These are phyloP conservation scores for Margaritispora aquatica DNA, from an alignment of 495 filamentous ascomycete genomes.

Conservation along the genomic window DNA sequence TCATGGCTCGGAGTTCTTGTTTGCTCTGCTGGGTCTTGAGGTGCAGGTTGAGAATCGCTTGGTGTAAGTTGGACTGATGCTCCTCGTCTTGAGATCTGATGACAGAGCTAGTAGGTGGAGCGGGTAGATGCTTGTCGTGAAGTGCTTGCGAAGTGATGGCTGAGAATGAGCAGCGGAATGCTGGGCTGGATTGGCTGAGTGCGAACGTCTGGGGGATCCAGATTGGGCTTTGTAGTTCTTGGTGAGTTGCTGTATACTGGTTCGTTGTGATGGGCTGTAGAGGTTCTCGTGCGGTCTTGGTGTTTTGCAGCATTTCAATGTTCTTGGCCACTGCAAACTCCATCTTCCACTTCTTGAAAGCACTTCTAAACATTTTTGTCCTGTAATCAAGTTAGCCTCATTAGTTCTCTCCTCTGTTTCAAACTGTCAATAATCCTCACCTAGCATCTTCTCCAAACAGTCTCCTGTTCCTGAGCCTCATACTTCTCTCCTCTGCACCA, in stretches of 20 bases:
- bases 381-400: not conserved
- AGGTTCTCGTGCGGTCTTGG: not conserved
- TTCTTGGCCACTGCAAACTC: not conserved
- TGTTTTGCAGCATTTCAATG: not conserved
- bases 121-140: not conserved
- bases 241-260: not conserved
- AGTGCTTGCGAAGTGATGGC: not conserved
- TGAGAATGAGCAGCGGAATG: not conserved
- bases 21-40: not conserved
- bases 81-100: too few relatives aligned
- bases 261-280: not conserved
- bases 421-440: not conserved
- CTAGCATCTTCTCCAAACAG: not conserved
- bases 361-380: not conserved
- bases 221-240: not conserved
- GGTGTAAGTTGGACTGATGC: too few relatives aligned
- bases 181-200: not conserved
- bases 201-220: not conserved
- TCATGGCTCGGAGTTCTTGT: not conserved
- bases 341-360: not conserved
- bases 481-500: not conserved
- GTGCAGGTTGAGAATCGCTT: not conserved
- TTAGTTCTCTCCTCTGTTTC: not conserved
- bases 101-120: too few relatives aligned
- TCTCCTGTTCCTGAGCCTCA: not conserved